Conservation (phyloP, 1,139 yeast genomes). For the Tardiomyces depauwii region DNA sequence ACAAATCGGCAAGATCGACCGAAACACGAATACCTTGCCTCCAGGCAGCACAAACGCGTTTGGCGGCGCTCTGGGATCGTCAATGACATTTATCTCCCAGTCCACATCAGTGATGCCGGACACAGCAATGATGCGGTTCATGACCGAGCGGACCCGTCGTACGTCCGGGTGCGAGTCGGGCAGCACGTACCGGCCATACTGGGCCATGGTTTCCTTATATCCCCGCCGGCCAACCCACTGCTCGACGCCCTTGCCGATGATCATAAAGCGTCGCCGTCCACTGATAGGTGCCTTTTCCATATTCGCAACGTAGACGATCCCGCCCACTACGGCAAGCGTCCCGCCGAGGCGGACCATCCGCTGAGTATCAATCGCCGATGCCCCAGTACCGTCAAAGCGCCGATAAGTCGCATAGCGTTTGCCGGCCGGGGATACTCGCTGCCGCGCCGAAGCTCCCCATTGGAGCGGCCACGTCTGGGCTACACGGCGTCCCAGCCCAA, state of each 20-base stretch:
- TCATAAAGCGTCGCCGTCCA: slow-evolving; percentile 57
- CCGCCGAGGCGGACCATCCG: not conserved
- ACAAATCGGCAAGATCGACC: slow-evolving; percentile 70
- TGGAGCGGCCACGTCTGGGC: too few species aligned
- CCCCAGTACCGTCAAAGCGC: not conserved
- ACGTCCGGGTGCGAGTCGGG: slow-evolving; percentile 35
- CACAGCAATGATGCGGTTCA: slow-evolving; percentile 45
- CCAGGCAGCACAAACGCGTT: slow-evolving; percentile 95
- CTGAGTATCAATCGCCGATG: not conserved
- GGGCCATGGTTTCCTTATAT: slow-evolving; percentile 45
- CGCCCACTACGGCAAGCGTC: slow-evolving; percentile 13
- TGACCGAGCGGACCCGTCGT: slow-evolving; percentile 44
- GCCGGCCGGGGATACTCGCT: not conserved
- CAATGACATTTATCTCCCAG: slow-evolving; percentile 79
- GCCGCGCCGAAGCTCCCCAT: too few species aligned
- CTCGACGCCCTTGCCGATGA: slow-evolving; percentile 64
- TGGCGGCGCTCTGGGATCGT: slow-evolving; percentile 63
- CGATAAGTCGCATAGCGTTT: not conserved
- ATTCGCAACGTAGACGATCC: slow-evolving; percentile 48
- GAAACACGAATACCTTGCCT: slow-evolving; percentile 86
- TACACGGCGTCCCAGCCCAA: not conserved
- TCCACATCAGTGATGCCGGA: slow-evolving; percentile 32
- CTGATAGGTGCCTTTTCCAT: slow-evolving; percentile 79
- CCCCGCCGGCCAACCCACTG: slow-evolving; percentile 53
- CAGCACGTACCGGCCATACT: slow-evolving; percentile 23